These are phyloP conservation scores for Coemansia sp. DNA, from an alignment of 192 early-diverging fungal genomes.

Conservation along the genomic window DNA sequence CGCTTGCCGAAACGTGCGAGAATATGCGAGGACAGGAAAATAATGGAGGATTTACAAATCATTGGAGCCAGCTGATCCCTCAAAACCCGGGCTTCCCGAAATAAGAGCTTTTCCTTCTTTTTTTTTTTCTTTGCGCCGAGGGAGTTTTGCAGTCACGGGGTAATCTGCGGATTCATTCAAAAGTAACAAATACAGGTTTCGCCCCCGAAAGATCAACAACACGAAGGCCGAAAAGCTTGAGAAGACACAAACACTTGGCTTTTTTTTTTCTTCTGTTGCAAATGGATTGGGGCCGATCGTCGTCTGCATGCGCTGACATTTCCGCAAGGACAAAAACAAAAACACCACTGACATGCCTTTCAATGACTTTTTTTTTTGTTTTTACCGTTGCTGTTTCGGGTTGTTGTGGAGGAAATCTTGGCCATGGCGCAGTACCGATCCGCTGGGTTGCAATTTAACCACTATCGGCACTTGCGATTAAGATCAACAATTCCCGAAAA, in stretches of 20 bases:
- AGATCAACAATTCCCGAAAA: neutral
- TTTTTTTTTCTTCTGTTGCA: no score
- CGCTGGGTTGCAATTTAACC: neutral
- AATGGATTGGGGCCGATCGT: neutral
- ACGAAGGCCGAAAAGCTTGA: neutral
- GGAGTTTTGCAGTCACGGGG: neutral
- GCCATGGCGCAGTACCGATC: neutral
- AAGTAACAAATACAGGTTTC: slow-evolving; percentile 1
- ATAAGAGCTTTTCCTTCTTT: neutral
- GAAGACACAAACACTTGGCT: neutral
- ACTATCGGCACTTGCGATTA: neutral
- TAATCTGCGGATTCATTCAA: neutral
- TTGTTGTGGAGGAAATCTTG: neutral
- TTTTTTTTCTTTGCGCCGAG: neutral
- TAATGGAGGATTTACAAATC: slow-evolving; percentile 7
- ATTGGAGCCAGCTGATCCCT: neutral
- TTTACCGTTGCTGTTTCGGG: neutral
- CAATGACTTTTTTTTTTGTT: no score
- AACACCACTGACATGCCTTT: no score
- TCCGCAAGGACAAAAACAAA: neutral
- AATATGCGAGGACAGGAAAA: neutral
- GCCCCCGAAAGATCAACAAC: neutral
- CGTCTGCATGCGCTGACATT: neutral
- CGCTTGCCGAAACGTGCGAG: slow-evolving; percentile 4
- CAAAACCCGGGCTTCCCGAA: neutral